Evolutionary conservation across 805 yeast genomes (phyloP).

Genomic region (Metschnikowia dekortorum): DNA sequence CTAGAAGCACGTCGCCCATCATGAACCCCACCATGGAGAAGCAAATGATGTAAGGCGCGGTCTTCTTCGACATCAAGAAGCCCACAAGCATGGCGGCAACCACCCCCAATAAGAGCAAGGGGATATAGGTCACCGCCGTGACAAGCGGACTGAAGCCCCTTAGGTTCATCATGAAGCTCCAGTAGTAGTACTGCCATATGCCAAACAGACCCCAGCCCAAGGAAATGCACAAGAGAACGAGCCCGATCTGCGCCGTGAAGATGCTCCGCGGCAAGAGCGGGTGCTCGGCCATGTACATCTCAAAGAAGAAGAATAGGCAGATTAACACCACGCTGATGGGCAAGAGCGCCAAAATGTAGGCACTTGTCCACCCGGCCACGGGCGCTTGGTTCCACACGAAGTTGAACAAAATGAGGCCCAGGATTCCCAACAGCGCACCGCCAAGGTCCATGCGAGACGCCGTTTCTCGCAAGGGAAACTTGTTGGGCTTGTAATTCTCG

Average conservation of each 20-base stretch:
- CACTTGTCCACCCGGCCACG: slow-evolving; percentile 57
- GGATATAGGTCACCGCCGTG: slow-evolving; percentile 39
- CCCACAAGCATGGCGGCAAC: slow-evolving; percentile 54
- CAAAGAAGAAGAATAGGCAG: slow-evolving; percentile 44
- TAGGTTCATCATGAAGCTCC: slow-evolving; percentile 47
- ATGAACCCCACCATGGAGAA: slow-evolving; percentile 51
- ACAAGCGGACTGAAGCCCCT: slow-evolving; percentile 39
- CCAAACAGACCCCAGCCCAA: slow-evolving; percentile 81
- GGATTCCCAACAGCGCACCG: slow-evolving; percentile 56
- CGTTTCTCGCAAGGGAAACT: slow-evolving; percentile 12
- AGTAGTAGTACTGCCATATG: slow-evolving; percentile 63
- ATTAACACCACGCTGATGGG: slow-evolving; percentile 45
- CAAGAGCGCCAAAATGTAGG: slow-evolving; percentile 55
- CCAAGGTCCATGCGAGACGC: slow-evolving; percentile 17
- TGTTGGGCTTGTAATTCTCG: slow-evolving; percentile 10
- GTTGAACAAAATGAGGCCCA: slow-evolving; percentile 59
- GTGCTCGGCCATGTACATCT: slow-evolving; percentile 37
- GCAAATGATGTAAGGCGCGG: slow-evolving; percentile 48
- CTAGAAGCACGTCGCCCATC: slow-evolving; percentile 49
- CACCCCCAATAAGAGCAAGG: slow-evolving; percentile 49
- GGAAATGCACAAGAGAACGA: slow-evolving; percentile 48
- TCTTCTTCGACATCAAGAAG: slow-evolving; percentile 39
- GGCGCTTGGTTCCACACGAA: slow-evolving; percentile 78
- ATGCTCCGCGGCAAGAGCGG: slow-evolving; percentile 55
- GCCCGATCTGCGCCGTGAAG: slow-evolving; percentile 40